Evolutionary conservation across 129 eudicot genomes (phyloP), one percentile per base, ranked within the genome.

Genomic region (Tagetes patula): DNA sequence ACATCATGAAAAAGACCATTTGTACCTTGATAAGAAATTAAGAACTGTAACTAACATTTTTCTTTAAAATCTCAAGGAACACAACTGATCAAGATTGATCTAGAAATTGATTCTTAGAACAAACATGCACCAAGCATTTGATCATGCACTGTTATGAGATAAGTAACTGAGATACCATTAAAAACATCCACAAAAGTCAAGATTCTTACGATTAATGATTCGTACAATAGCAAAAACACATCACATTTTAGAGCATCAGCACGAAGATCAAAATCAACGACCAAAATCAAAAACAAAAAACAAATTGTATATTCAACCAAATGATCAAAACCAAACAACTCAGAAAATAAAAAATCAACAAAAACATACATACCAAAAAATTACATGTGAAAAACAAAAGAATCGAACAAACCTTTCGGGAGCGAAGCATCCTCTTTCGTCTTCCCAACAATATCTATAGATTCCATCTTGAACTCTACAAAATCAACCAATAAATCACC

Each of bases 341-440:
- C 10, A 50, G 32, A 73, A 40, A 62, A 33, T 12, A 33, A 56
- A 39, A 46, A 13, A 14, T 20, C 2, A 37, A 60, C 42, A 30
- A 11, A 64, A 2, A 3, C 20, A 49, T 27, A 63, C 32, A 43
- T 59, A 59, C 33, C 60, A 72, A 34, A 43, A 32, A 32, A 42
- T 11, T 34, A 37, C 46, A 53, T 42, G 47, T 27, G 3, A 71
- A 8, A 63, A 55, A 69, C 6, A 20, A 70, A 61, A 31, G 63
- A 14, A 74, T 27, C 32, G 6, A 76, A 58, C 76, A 60, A 75
- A 91, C 97, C 97, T 92, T 92, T 92, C 0, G 98, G 98, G 34
- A 92, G 96, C 14, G 96, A 92, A 71, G 98, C 98, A 79, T 92
- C 98, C 80, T 92, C 98, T 77, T 92, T 92, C 32, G 95, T 55